Base-by-base conservation (phyloP, 805 yeast genomes). In the Torulaspora delbrueckii region DNA sequence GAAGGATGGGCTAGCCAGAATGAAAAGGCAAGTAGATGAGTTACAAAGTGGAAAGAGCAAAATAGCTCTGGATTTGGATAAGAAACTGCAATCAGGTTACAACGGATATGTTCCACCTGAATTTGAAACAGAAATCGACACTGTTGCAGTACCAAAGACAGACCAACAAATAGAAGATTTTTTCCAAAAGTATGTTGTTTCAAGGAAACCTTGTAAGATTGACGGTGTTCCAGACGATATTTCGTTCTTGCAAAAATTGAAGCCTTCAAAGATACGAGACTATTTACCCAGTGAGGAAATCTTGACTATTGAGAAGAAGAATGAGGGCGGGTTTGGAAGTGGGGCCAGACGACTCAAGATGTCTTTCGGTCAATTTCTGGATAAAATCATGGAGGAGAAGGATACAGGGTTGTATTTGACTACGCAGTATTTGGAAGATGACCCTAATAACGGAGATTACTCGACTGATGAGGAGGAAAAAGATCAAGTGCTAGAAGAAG, bases 311-410 rank as follows among this genome's bases (percentile, higher is more conserved):
- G 91, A 84, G 56, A 72, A 72, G 51, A 77, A 78, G 54, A 60
- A 63, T 10, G 63, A 70, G 35, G 81, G 81, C 39, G 90, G 90
- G 2, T 84, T 77, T 64, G 91, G 91, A 1, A 75, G 81, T 37
- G 88, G 88, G 1, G 69, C 70, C 16, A 67, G 69, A 45, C 67
- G 89, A 51, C 60, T 72, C 12, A 71, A 71, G 44, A 72, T 82
- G 78, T 60, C 66, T 2, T 70, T 84, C 48, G 56, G 57, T 0
- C 78, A 79, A 14, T 71, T 84, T 38, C 60, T 81, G 42, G 57
- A 62, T 0, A 68, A 63, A 48, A 54, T 81, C 23, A 45, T 59
- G 24, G 37, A 54, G 3, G 48, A 47, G 2, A 80, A 77, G 1
- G 77, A 76, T 13, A 72, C 64, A 24, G 62, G 69, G 0, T 70